phyloP scores from a whole-genome alignment of 257 asterid species.

The Solanum rostratum region DNA sequence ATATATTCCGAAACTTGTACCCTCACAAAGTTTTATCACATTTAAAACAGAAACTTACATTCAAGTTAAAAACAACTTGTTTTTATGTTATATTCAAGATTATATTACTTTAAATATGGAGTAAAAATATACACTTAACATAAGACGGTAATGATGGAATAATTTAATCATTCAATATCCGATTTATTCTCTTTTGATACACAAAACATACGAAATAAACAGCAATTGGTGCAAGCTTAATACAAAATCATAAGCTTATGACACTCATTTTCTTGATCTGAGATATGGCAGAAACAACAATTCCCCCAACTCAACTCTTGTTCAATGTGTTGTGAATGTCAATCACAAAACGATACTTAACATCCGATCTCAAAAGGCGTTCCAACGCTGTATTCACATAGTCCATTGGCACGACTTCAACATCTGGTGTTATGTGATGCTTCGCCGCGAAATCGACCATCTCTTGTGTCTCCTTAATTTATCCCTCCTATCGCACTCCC shows the following conservation, averaged over 20 bases:
- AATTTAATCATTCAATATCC: neutral
- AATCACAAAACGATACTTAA: slow-evolving; percentile 10
- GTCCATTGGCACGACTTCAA: slow-evolving; percentile 11
- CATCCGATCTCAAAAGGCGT: slow-evolving; percentile 10
- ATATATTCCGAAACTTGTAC: too few relatives aligned
- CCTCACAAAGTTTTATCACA: too few relatives aligned
- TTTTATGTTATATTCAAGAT: too few relatives aligned
- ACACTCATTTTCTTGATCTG: neutral
- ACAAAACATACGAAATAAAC: neutral
- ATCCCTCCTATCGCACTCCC: slow-evolving; percentile 14
- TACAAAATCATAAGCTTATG: neutral
- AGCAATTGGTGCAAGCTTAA: neutral
- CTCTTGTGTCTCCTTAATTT: slow-evolving; percentile 15
- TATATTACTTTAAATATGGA: too few relatives aligned
- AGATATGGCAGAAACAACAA: too few relatives aligned
- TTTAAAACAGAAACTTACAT: too few relatives aligned
- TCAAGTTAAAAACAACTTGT: too few relatives aligned
- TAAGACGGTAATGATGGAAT: too few relatives aligned
- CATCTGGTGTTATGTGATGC: slow-evolving; percentile 6
- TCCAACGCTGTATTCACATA: slow-evolving; percentile 6
- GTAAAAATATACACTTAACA: too few relatives aligned
- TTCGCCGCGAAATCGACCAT: slow-evolving; percentile 14
- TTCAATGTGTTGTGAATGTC: slow-evolving; percentile 12
- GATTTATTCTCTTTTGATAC: neutral
- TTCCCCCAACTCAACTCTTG: neutral